Base-by-base conservation (phyloP, 371 early-diverging fungal genomes). In the Dinochytrium kinnereticum region DNA sequence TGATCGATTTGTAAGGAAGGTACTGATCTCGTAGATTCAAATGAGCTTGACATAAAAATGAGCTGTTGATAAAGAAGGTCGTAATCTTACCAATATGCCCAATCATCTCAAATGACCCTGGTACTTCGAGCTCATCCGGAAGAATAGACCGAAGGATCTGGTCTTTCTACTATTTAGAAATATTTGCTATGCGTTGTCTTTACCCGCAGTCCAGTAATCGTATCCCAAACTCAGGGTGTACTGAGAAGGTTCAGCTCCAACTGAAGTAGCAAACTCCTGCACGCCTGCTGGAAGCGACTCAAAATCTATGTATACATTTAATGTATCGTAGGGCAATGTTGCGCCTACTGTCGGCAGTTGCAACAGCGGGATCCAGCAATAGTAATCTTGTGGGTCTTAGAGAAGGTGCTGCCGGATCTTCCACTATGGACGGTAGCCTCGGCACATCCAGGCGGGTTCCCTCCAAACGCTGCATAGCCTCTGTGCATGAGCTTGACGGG, bases 41-140 rank as follows among this genome's bases (percentile, higher is more conserved):
- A 76, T 98, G 99, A 0, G 98, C 95, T 91, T 98, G 96, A 15
- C n/a, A n/a, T n/a, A 92, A 87, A 13, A 95, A 95, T 13, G 92
- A 1, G 50, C 36, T 30, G 49, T 67, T 40, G 39, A 3, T 37
- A 59, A 2, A 15, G 13, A 26, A 51, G 26, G 24, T 33, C 28
- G 5, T 33, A 51, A 19, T 21, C 68, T 51, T 85, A 91, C 93
- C 97, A 77, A 98, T 98, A 82, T 99, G 98, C 10, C 99, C 99
- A 66, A 97, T 90, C 49, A 95, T 91, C 36, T 96, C 97, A 79
- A 94, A 99, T 0, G 97, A 91, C 3, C 94, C 88, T 3, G 96
- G 97, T 13, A 94, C 90, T 51, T 95, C 94, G 38, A 87, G 74
- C 30, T 91, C 87, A 38, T 93, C 92, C 0, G 99, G 99, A 26